Base-by-base conservation (phyloP, 768 basidiomycete species). In the Leccinum ochraceum region DNA sequence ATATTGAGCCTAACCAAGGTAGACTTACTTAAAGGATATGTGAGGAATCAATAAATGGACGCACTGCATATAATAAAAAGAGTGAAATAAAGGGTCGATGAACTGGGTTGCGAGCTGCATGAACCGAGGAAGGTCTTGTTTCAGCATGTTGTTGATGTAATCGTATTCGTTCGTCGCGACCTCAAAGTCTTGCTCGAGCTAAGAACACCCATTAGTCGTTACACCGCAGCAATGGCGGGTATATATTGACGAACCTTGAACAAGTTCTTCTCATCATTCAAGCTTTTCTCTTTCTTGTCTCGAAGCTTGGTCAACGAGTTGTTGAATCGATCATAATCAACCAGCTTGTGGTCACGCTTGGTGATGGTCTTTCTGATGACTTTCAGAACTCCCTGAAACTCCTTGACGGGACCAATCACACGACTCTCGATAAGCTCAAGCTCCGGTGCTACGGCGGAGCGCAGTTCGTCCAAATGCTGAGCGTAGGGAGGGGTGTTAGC, bases 31-130 rank as follows among this genome's bases (percentile, higher is more conserved):
- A 37, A 54, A 30, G n/a, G 32, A 54, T 56, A 13, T 6, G 32
- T 2, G 16, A 50, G 39, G 30, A 37, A 49, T 39, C 37, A 55
- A 39, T 51, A 59, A 63, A 54, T 32, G 55, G 30, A 86, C 94
- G 70, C 69, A 95, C 94, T 98, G 94, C 95, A 99, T 98, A 75
- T 96, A 99, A 81, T 90, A 99, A 82, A 95, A 95, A 17, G 94
- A 96, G 68, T 96, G 90, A 84, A 98, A 99, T n/a, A 98, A 79
- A 1, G 97, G 97, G 66, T 95, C 90, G 71, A 98, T 93, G 76
- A 98, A 98, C 64, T 88, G 85, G 3, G 93, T 90, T 1, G 90
- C 81, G 63, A 98, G 84, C 30, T 79, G 80, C 83, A 98, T 87
- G 81, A 98, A 98, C n/a, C 86, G 86, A 3, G 95, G 95, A 34